phyloP scores from a whole-genome alignment of 345 rosid species.

The Gynandropsis gynandra region DNA sequence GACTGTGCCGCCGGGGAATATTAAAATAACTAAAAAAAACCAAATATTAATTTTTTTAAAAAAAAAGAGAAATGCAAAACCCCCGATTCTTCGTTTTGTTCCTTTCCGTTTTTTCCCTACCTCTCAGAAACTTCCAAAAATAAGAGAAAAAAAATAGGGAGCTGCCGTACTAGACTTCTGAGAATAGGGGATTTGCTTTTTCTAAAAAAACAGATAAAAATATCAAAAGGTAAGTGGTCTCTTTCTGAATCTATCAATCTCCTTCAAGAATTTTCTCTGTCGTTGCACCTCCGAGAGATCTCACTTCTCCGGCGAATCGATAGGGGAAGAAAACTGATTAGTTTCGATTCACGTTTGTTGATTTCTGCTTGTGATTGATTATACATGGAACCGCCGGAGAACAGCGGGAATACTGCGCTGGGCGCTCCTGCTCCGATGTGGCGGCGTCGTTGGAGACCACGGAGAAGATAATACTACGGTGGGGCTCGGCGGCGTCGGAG shows the following conservation, averaged over 20 bases:
- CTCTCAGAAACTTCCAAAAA: slow-evolving; percentile 22
- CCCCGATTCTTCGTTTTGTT: not conserved
- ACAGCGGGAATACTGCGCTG: not conserved
- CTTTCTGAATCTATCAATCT: slow-evolving; percentile 11
- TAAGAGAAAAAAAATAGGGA: slow-evolving; percentile 9
- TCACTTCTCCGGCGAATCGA: slow-evolving; percentile 1
- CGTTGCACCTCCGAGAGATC: not conserved
- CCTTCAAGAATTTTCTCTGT: not conserved
- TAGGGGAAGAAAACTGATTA: slow-evolving; percentile 6
- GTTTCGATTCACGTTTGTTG: not conserved
- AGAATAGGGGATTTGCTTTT: slow-evolving; percentile 6
- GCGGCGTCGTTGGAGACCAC: slow-evolving; percentile 51
- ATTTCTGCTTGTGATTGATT: not conserved
- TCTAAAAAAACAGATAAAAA: not conserved
- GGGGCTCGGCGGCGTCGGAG: slow-evolving; percentile 79
- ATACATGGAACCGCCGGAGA: slow-evolving; percentile 47
- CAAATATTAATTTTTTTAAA: too few relatives aligned
- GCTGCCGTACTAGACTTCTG: slow-evolving; percentile 25
- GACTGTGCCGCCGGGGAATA: slow-evolving; percentile 18
- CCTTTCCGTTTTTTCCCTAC: slow-evolving; percentile 12
- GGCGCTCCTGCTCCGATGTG: slow-evolving; percentile 27
- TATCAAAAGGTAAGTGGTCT: not conserved
- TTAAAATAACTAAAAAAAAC: too few relatives aligned
- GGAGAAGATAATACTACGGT: slow-evolving; percentile 64
- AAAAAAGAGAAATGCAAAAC: slow-evolving; percentile 17